Conservation (phyloP, 371 early-diverging fungal species). For the Polyrhizophydium stewartii region DNA sequence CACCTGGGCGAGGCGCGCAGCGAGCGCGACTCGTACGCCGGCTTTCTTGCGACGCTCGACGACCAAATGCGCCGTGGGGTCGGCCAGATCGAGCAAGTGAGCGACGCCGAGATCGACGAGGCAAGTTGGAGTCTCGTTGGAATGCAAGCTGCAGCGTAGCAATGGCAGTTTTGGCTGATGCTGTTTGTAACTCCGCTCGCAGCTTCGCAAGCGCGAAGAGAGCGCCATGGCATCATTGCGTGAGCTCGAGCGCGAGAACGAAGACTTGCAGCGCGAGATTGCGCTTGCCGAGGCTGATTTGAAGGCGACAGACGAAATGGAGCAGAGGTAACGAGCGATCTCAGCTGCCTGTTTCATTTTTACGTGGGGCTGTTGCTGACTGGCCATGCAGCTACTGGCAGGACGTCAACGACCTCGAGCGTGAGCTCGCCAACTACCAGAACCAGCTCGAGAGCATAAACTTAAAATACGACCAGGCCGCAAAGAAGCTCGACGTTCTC, state of each 20-base stretch:
- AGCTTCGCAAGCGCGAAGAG: background rate
- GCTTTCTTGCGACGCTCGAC: conserved; percentile 54
- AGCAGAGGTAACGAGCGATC: conserved; percentile 28
- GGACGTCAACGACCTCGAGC: conserved; percentile 67
- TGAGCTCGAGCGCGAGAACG: background rate
- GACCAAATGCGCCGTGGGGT: background rate
- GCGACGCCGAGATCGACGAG: background rate
- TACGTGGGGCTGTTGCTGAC: background rate
- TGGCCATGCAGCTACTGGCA: conserved; percentile 56
- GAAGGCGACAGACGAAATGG: conserved; percentile 57
- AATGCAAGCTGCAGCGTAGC: no score
- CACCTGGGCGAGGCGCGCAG: conserved; percentile 61
- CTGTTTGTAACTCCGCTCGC: no score
- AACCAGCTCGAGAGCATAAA: conserved; percentile 77
- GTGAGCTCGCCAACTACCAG: conserved; percentile 58
- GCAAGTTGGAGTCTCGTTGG: no score
- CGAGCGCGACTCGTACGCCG: conserved; percentile 74
- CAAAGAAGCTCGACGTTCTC: conserved; percentile 71
- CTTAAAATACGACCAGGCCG: conserved; percentile 71
- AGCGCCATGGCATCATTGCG: background rate
- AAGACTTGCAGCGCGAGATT: background rate
- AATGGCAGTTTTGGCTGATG: no score
- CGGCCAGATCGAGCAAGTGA: background rate
- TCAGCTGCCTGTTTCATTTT: background rate
- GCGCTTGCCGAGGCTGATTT: conserved; percentile 46